Conservation (phyloP, 2,329 filamentous ascomycete genomes). For the Stenocarpella maydis region DNA sequence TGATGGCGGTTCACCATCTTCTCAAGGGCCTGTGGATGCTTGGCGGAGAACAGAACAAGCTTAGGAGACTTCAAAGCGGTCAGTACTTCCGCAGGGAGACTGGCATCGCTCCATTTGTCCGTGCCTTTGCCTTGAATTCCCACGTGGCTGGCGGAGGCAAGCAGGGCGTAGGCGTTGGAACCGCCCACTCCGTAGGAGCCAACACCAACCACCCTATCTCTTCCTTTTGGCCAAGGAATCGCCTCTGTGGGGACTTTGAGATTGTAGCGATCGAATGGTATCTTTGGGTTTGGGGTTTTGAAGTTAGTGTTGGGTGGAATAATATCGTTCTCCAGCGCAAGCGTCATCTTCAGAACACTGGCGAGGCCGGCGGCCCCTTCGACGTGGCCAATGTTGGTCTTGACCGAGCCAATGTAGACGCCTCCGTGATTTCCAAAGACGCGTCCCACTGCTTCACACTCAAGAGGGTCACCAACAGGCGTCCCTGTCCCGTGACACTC, state of each 20-base stretch:
- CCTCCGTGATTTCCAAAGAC: constrained; percentile 42
- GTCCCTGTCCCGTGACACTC: constrained; percentile 47
- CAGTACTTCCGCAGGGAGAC: too few relatives aligned
- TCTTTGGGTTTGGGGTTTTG: constrained; percentile 42
- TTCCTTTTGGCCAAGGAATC: constrained; percentile 43
- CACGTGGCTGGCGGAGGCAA: not conserved
- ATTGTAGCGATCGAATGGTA: constrained; percentile 35
- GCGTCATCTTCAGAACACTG: constrained; percentile 52
- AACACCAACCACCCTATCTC: constrained; percentile 41
- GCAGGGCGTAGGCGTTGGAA: constrained; percentile 44
- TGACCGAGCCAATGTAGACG: constrained; percentile 45
- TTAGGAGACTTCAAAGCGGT: too few relatives aligned
- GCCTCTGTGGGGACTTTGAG: constrained; percentile 42
- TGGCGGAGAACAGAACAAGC: too few relatives aligned
- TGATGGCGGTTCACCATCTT: too few relatives aligned
- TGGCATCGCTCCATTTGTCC: not conserved
- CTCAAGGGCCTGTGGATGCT: too few relatives aligned
- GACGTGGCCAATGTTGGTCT: constrained; percentile 53
- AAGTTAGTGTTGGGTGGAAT: constrained; percentile 53
- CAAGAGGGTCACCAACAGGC: constrained; percentile 46
- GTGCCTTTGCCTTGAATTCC: not conserved
- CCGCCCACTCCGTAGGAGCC: constrained; percentile 49
- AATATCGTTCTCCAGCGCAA: constrained; percentile 49
- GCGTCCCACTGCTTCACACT: constrained; percentile 45
- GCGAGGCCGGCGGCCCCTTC: constrained; percentile 54